Evolutionary conservation across 1,139 yeast species (phyloP), one percentile per base, ranked within the genome.

Genomic region (Suhomyces chickasaworum): DNA sequence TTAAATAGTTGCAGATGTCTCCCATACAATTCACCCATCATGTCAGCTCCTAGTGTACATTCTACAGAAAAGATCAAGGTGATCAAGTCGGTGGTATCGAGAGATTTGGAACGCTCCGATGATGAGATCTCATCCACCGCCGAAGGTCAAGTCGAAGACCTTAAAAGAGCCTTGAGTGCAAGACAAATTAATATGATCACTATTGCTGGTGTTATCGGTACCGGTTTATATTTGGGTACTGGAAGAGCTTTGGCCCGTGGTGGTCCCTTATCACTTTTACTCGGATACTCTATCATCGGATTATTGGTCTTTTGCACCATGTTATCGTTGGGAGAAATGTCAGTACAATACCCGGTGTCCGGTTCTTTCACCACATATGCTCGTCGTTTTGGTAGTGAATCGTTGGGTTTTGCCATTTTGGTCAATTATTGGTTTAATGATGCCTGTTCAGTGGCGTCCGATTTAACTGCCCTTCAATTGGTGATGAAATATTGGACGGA

Each of bases 341-440:
- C 86, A 2, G 80, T 85, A 0, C 71, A 77, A 41, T 77, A 74
- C 65, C 89, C 86, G 46, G 71, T 77, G 53, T 73, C 84, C 7
- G 89, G 88, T 7, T 80, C 86, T 1, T 84, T 84, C 59, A 75
- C 83, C 33, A 68, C 81, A 1, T 80, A 78, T 51, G 83, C 86
- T 5, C 77, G 71, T 45, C 71, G 85, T 44, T 84, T 81, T 58
- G 85, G 84, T 8, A 76, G 80, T 51, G 84, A 80, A 12, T 75
- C 86, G 10, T 72, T 82, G 51, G 87, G 86, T 0, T 82, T 83
- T 61, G 84, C 88, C 3, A 70, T 82, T 38, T 71, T 81, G 55
- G 68, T 77, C 63, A 82, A 83, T 60, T 83, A 83, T 62, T 81
- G 85, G 85, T 76, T 81, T 58, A 81, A 81, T 54, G 86, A 81